Conservation (phyloP, 2,329 filamentous ascomycete species). For the Parastagonospora avenae region DNA sequence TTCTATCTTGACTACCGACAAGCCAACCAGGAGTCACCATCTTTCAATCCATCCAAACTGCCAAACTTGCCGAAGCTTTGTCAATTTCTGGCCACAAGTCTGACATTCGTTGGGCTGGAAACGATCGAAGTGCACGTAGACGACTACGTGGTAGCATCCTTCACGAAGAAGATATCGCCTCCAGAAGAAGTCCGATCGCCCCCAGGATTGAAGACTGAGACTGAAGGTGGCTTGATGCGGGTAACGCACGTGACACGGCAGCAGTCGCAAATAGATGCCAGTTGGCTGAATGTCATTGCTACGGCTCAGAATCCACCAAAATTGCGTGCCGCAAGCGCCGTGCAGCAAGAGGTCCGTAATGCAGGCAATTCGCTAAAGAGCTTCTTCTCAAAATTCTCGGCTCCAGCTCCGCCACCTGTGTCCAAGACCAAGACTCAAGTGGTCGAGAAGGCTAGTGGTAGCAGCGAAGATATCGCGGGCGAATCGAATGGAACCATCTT, state of each 20-base stretch:
- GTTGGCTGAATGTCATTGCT: slow-evolving; percentile 84
- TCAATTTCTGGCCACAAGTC: slow-evolving; percentile 90
- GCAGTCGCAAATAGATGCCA: slow-evolving; percentile 89
- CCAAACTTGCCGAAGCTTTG: slow-evolving; percentile 85
- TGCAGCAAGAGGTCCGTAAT: slow-evolving; percentile 44
- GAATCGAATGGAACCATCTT: slow-evolving; percentile 81
- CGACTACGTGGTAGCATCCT: slow-evolving; percentile 76
- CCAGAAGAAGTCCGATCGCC: slow-evolving; percentile 75
- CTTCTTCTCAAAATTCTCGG: slow-evolving; percentile 48
- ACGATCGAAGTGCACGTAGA: slow-evolving; percentile 90
- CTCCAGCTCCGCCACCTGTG: slow-evolving; percentile 23
- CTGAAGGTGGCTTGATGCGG: slow-evolving; percentile 87
- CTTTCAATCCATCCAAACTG: slow-evolving; percentile 67
- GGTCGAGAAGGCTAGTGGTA: slow-evolving; percentile 16
- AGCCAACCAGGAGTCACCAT: slow-evolving; percentile 58
- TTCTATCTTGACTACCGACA: slow-evolving; percentile 96
- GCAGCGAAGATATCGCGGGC: slow-evolving; percentile 70
- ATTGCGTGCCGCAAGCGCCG: slow-evolving; percentile 32
- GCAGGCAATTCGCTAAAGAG: slow-evolving; percentile 45
- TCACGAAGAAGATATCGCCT: slow-evolving; percentile 86
- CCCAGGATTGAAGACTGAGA: slow-evolving; percentile 77
- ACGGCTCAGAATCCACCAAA: slow-evolving; percentile 70
- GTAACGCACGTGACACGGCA: slow-evolving; percentile 80
- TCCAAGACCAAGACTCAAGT: slow-evolving; percentile 26
- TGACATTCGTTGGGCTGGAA: slow-evolving; percentile 92